phyloP scores from a whole-genome alignment of 306 rosid genomes.

The Neltuma alba region DNA sequence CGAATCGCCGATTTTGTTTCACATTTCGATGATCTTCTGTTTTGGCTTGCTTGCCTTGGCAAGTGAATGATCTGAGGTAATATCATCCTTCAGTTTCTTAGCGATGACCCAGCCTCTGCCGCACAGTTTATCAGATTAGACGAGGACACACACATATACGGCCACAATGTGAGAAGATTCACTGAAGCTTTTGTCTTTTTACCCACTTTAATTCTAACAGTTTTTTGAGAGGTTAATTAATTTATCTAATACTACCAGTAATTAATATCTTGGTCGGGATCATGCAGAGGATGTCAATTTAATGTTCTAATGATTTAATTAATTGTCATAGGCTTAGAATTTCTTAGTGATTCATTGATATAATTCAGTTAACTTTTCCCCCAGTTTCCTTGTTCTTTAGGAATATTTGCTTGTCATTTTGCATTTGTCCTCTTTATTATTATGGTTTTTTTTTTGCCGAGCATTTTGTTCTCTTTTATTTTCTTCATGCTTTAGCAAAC shows the following conservation, averaged over 20 bases:
- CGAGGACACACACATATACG: background rate
- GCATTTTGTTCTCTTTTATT: no score
- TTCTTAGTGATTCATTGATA: background rate
- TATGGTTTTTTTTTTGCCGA: background rate
- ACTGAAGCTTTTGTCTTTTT: background rate
- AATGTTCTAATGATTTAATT: background rate
- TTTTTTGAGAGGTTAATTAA: background rate
- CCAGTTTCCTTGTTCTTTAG: background rate
- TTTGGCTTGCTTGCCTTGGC: conserved; percentile 18
- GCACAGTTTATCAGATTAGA: conserved; percentile 11
- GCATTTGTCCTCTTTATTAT: background rate
- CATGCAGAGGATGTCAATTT: conserved; percentile 27
- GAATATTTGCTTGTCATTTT: background rate
- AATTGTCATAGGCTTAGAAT: background rate
- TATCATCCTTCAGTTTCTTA: background rate
- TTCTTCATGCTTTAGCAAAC: no score
- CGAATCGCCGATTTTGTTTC: background rate
- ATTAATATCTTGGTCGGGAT: background rate
- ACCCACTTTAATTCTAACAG: background rate
- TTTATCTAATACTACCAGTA: no score
- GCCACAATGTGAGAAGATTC: background rate
- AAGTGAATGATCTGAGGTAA: background rate
- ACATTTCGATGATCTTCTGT: conserved; percentile 10
- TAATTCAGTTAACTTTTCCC: background rate
- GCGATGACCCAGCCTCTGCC: conserved; percentile 18